Evolutionary conservation across 257 asterid genomes (phyloP), one percentile per base, ranked within the genome.

Genomic region (Linaria vulgaris): DNA sequence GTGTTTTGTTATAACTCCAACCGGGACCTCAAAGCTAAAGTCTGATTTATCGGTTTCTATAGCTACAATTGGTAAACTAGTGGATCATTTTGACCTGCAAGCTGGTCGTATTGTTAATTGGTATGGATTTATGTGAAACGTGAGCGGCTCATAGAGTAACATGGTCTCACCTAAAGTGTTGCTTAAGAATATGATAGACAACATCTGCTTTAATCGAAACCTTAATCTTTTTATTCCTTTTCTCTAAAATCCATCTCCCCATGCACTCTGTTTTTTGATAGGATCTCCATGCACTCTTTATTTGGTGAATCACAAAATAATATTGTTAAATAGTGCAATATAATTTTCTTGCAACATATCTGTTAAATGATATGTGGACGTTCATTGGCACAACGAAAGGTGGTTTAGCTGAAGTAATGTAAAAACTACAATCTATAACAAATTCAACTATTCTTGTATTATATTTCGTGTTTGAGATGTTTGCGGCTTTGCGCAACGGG

Each of bases 151-250:
- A 13, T 0, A 22, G 68, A 34, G 34, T 63, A 8, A n/a, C 13
- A 31, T 56, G 59, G 11, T 9, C 31, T 21, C 55, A n/a, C 27
- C 31, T 45, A 24, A 41, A 45, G 27, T 44, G 24, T 15, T 44
- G 27, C 10, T 64, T 15, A 14, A 59, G 46, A 61, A 37, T 50
- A 63, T 9, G 10, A 50, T 19, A 20, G 34, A 20, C 22, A 21
- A 37, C 24, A 49, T n/a, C n/a, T n/a, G n/a, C n/a, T 30, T 64
- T 50, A 20, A 37, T 61, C 46, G 21, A 34, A 17, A 34, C 41
- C 41, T 64, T 14, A n/a, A 56, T 51, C 60, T 63, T 49, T 0
- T 48, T 11, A 19, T 10, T 48, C 54, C 17, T 48, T 48, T 27
- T 48, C 54, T 17, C 14, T 9, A 17, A 19, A 4, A 9, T 63